Conservation (phyloP, 257 asterid species). For the Rubia yunnanensis region DNA sequence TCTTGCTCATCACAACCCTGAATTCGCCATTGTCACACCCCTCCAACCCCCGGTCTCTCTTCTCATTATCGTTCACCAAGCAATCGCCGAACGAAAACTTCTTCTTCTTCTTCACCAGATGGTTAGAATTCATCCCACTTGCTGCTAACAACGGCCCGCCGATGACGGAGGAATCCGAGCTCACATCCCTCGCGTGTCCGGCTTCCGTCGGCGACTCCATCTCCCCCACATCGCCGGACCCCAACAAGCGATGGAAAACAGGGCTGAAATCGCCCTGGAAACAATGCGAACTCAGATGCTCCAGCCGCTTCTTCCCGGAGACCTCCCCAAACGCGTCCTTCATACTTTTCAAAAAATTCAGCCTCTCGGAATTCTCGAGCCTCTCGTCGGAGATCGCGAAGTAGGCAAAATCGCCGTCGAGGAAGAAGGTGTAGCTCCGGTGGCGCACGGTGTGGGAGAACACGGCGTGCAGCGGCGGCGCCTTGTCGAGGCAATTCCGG, state of each 20-base stretch:
- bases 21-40: constrained; percentile 17
- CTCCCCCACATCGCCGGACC: constrained; percentile 33
- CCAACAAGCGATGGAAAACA: constrained; percentile 57
- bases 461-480: constrained; percentile 57
- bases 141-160: constrained; percentile 22
- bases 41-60: constrained; percentile 3
- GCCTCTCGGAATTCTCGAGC: constrained; percentile 45
- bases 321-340: constrained; percentile 40
- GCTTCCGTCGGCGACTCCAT: constrained; percentile 31
- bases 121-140: constrained; percentile 20
- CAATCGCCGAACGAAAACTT: constrained; percentile 21
- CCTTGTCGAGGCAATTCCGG: constrained; percentile 52
- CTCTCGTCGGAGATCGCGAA: constrained; percentile 58
- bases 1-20: constrained; percentile 27
- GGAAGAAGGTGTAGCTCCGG: constrained; percentile 53
- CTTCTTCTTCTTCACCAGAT: constrained; percentile 37
- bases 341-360: constrained; percentile 47
- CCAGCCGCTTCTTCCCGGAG: constrained; percentile 23
- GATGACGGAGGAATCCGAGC: constrained; percentile 24
- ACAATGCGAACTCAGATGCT: constrained; percentile 49
- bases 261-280: constrained; percentile 80
- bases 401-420: constrained; percentile 44
- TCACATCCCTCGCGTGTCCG: constrained; percentile 18
- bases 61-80: background rate
- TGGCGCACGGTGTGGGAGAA: constrained; percentile 73